Evolutionary conservation across 148 eudicot genomes (phyloP).

Genomic region (Agrostemma githago): DNA sequence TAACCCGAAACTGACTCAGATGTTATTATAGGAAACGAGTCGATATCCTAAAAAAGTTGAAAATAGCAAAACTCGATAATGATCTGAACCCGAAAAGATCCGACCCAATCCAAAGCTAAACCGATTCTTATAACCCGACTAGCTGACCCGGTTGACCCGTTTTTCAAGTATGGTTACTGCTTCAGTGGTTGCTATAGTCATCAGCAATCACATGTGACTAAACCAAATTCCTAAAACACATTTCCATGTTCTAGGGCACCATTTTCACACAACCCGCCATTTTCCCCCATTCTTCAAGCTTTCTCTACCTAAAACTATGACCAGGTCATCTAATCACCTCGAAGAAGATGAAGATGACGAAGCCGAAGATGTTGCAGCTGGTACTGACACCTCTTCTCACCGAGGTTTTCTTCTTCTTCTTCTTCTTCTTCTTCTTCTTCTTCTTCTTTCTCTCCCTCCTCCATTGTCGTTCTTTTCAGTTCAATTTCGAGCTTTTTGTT

Average conservation of each 20-base stretch:
- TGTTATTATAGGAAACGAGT: too few relatives aligned
- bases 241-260: conserved; percentile 14
- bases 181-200: too few relatives aligned
- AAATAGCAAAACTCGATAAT: too few relatives aligned
- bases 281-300: conserved; percentile 18
- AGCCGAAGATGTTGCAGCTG: conserved; percentile 43
- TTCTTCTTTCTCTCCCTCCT: neutral
- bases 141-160: too few relatives aligned
- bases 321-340: conserved; percentile 31
- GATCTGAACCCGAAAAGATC: too few relatives aligned
- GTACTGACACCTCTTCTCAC: conserved; percentile 53
- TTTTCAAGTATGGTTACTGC: too few relatives aligned
- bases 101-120: too few relatives aligned
- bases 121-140: too few relatives aligned
- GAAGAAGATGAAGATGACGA: conserved; percentile 37
- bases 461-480: neutral
- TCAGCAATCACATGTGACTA: neutral
- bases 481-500: neutral
- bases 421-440: neutral
- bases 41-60: too few relatives aligned
- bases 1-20: too few relatives aligned
- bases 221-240: neutral
- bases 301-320: conserved; percentile 29
- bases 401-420: conserved; percentile 35
- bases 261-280: conserved; percentile 23